A percentile compares a stretch with the other conserved stretches of the same genome.
These are phyloP conservation scores for Arthrobotrys iridis DNA, from an alignment of 2,329 filamentous ascomycete species.

Conservation along the genomic window DNA sequence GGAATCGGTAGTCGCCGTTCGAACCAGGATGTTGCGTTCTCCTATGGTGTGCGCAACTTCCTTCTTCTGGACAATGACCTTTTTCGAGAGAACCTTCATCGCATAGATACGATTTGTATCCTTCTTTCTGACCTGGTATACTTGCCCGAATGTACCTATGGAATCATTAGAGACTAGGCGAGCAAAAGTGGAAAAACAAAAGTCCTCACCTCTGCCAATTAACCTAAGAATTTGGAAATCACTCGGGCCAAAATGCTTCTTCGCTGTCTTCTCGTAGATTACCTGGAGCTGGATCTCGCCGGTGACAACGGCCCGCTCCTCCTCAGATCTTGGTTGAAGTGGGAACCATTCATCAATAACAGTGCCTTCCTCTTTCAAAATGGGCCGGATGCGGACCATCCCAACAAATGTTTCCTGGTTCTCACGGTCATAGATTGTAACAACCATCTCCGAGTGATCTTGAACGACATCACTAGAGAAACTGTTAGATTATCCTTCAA, in stretches of 20 bases:
- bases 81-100: slow-evolving; percentile 99
- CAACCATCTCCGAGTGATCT: slow-evolving; percentile 86
- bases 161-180: neutral
- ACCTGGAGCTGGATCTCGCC: slow-evolving; percentile 91
- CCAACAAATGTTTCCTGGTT: slow-evolving; percentile 90
- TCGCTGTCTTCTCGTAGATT: slow-evolving; percentile 84
- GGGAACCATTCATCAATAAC: slow-evolving; percentile 86
- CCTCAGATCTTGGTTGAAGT: slow-evolving; percentile 78
- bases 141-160: slow-evolving; percentile 87
- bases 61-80: slow-evolving; percentile 99
- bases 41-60: slow-evolving; percentile 97
- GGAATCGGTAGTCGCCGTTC: slow-evolving; percentile 93
- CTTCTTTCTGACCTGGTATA: slow-evolving; percentile 97
- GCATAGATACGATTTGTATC: slow-evolving; percentile 96
- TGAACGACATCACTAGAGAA: slow-evolving; percentile 84
- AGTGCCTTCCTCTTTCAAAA: slow-evolving; percentile 72
- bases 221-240: slow-evolving; percentile 96
- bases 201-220: slow-evolving; percentile 84
- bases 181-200: neutral
- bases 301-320: slow-evolving; percentile 77
- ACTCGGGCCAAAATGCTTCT: slow-evolving; percentile 90
- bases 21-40: slow-evolving; percentile 95
- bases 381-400: slow-evolving; percentile 82
- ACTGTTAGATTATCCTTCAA: slow-evolving; percentile 59
- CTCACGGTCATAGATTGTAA: slow-evolving; percentile 90